phyloP scores from a whole-genome alignment of 179 eudicot genomes.

The Silene vulgaris region DNA sequence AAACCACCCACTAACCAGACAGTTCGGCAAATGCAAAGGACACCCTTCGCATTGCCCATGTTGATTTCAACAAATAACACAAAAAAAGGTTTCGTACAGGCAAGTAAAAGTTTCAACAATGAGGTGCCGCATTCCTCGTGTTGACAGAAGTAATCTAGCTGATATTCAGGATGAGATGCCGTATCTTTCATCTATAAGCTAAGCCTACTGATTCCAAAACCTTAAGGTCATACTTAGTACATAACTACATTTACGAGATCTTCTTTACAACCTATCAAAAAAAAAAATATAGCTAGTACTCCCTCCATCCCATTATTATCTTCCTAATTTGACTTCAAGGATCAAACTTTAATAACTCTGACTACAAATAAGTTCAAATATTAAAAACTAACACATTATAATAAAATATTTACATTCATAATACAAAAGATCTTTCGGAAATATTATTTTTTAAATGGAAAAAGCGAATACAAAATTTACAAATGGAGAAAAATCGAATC shows the following conservation, averaged over 20 bases:
- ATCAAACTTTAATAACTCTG: too few species aligned
- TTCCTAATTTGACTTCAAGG: too few species aligned
- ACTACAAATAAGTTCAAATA: too few species aligned
- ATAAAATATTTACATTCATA: too few species aligned
- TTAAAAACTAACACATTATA: too few species aligned
- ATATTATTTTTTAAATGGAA: too few species aligned
- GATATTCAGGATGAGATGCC: background rate
- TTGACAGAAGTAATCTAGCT: background rate
- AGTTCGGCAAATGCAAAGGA: conserved; percentile 5
- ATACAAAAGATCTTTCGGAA: too few species aligned
- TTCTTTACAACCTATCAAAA: conserved; percentile 2
- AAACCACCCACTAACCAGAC: background rate
- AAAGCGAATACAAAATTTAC: too few species aligned
- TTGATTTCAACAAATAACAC: background rate
- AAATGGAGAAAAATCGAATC: too few species aligned
- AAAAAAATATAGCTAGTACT: background rate
- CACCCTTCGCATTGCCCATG: background rate
- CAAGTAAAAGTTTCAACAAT: background rate
- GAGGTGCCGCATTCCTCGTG: background rate
- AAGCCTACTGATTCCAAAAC: background rate
- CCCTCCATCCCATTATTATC: too few species aligned
- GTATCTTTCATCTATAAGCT: too few species aligned
- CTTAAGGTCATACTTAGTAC: background rate
- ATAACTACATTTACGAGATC: background rate
- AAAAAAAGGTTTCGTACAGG: background rate